A percentile compares a stretch with the other conserved stretches of the same genome.
Evolutionary conservation across 371 early-diverging fungal species (phyloP).

Genomic region (Saksenaea vasiformis): DNA sequence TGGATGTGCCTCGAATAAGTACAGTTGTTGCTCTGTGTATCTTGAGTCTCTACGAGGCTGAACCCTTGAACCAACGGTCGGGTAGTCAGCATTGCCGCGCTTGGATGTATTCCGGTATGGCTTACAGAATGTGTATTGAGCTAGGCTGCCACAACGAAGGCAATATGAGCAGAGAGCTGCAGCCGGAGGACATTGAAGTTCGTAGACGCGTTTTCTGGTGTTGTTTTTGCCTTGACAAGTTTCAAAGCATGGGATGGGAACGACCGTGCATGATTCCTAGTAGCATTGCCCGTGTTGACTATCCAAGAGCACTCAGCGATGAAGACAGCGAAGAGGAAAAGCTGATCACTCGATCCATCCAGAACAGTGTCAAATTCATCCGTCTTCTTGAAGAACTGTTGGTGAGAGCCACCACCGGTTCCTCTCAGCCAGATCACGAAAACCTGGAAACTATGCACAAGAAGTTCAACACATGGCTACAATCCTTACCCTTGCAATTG

Average conservation of each 20-base stretch:
- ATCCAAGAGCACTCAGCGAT: background rate
- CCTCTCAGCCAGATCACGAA: conserved; percentile 1
- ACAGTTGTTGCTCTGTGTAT: conserved; percentile 38
- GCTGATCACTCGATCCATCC: conserved; percentile 4
- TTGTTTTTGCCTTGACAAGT: conserved; percentile 34
- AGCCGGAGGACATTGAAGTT: conserved; percentile 20
- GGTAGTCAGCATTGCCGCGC: conserved; percentile 17
- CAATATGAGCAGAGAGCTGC: conserved; percentile 12
- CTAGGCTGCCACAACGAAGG: conserved; percentile 10
- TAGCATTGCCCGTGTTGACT: conserved; percentile 10
- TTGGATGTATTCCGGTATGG: conserved; percentile 21
- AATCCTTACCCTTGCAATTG: conserved; percentile 20
- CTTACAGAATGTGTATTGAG: conserved; percentile 15
- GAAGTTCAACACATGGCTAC: conserved; percentile 13
- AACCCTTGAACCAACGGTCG: conserved; percentile 15
- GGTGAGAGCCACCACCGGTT: background rate
- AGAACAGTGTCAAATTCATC: conserved; percentile 6
- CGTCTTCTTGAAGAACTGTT: conserved; percentile 10
- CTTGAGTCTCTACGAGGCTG: conserved; percentile 35
- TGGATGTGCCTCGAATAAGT: conserved; percentile 36
- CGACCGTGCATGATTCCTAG: conserved; percentile 37
- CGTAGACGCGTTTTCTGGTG: conserved; percentile 35
- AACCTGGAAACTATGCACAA: conserved; percentile 2
- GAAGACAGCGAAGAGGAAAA: conserved; percentile 16
- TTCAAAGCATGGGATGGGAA: conserved; percentile 35